These are phyloP conservation scores for Climacium dendroides DNA, from an alignment of 225 moss, liverwort and hornwort genomes.

Conservation along the genomic window DNA sequence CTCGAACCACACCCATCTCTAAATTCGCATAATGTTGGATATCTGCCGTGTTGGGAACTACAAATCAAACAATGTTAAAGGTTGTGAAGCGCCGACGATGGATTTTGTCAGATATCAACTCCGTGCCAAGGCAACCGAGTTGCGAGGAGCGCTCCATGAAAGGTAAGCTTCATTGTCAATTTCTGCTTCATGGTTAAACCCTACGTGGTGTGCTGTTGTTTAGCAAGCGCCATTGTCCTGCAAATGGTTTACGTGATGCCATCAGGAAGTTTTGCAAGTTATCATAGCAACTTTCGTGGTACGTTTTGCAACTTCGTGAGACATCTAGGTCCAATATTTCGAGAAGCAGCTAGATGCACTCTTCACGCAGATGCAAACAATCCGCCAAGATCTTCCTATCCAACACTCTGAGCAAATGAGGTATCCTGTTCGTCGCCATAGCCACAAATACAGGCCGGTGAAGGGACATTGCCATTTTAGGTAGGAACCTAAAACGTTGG, in stretches of 20 bases:
- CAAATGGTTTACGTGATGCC: neutral
- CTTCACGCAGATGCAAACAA: neutral
- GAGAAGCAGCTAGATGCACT: neutral
- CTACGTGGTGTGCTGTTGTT: neutral
- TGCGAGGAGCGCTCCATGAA: conserved; percentile 23
- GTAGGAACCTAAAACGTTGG: conserved; percentile 9
- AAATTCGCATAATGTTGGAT: neutral
- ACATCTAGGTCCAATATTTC: neutral
- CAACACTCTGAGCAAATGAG: neutral
- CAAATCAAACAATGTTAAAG: conserved; percentile 7
- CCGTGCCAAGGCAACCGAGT: conserved; percentile 17
- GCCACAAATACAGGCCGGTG: neutral
- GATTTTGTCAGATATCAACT: conserved; percentile 36
- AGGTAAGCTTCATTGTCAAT: conserved; percentile 2
- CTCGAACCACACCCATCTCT: neutral
- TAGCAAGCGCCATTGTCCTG: neutral
- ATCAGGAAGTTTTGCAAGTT: neutral
- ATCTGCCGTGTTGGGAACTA: neutral
- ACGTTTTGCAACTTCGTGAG: neutral
- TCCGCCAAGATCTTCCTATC: neutral
- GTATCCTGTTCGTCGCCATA: neutral
- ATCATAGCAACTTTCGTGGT: neutral
- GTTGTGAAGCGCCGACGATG: conserved; percentile 30
- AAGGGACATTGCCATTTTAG: conserved; percentile 45
- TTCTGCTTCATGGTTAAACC: neutral